Evolutionary conservation across 306 rosid species (phyloP), one percentile per base, ranked within the genome.

Genomic region (Glycine latifolia): DNA sequence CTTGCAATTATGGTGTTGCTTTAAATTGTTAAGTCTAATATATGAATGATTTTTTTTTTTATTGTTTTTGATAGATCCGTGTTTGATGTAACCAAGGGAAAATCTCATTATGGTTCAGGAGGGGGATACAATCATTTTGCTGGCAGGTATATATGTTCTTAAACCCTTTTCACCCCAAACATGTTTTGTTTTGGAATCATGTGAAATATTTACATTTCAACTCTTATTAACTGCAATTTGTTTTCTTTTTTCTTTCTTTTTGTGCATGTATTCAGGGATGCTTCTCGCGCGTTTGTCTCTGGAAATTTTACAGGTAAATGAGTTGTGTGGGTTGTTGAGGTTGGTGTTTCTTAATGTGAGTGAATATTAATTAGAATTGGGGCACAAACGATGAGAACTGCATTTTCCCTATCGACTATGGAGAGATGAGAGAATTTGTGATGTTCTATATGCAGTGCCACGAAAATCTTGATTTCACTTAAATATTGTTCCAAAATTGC

Each of bases 91-190:
- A 90, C 95, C 0, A 92, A 95, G 84, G 97, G 98, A 48, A 95
- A 91, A 86, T 86, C 97, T 86, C 97, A 95, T 81, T 95, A 95
- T 72, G 98, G 98, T 63, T 67, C 77, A 72, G 97, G 95, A 83
- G 98, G 98, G 66, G 97, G 97, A 6, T 95, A 95, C 83, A 87
- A 84, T 90, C 98, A 95, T 86, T 95, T 95, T 89, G 65, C 98
- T 76, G 98, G 98, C 92, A 95, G 97, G 98, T 86, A 80, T 26
- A 26, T 26, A 80, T 75, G 48, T 20, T 65, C 50, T 84, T 8
- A 3, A n/a, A n/a, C n/a, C 48, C 58, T 66, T 26, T 65, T 65
- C 56, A 16, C 55, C 66, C 66, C 31, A 26, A 70, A 53, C 49
- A n/a, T 72, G 68, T 47, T 72, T 68, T 79, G 58, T 26, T 26